A percentile compares a stretch with the other conserved stretches of the same genome.
phyloP scores from a whole-genome alignment of 1,284 basidiomycete species.

The Sanghuangporus baumii region DNA sequence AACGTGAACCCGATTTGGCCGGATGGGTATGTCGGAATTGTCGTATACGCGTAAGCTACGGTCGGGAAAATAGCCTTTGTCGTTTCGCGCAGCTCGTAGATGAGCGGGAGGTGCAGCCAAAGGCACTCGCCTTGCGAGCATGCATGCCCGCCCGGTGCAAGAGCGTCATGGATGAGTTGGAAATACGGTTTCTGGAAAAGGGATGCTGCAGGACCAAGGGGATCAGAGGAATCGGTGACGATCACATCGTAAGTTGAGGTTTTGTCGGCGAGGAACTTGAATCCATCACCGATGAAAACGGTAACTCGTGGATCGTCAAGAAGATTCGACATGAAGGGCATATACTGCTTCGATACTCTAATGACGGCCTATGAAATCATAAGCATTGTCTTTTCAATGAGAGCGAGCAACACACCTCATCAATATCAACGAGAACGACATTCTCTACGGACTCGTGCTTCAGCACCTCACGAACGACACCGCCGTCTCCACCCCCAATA shows the following conservation, averaged over 20 bases:
- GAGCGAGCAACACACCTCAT: slow-evolving; percentile 56
- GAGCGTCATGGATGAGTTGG: slow-evolving; percentile 85
- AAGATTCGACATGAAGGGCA: slow-evolving; percentile 91
- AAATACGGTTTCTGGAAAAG: slow-evolving; percentile 99
- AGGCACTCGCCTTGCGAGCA: slow-evolving; percentile 96
- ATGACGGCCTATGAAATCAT: slow-evolving; percentile 70
- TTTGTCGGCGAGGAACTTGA: slow-evolving; percentile 93
- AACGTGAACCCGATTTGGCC: slow-evolving; percentile 97
- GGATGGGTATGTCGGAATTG: slow-evolving; percentile 96
- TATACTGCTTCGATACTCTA: slow-evolving; percentile 88
- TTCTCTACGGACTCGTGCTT: slow-evolving; percentile 91
- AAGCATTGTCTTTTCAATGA: not conserved
- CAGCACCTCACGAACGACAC: slow-evolving; percentile 95
- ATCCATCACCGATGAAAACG: slow-evolving; percentile 93
- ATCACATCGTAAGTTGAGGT: slow-evolving; percentile 94
- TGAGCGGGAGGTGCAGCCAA: slow-evolving; percentile 92
- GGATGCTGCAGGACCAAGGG: slow-evolving; percentile 91
- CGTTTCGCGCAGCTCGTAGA: slow-evolving; percentile 72
- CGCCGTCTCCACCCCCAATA: slow-evolving; percentile 95
- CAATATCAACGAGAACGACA: slow-evolving; percentile 97
- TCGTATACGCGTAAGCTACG: slow-evolving; percentile 92
- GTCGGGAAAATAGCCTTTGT: slow-evolving; percentile 79
- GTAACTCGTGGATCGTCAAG: slow-evolving; percentile 82
- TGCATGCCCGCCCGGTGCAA: slow-evolving; percentile 89
- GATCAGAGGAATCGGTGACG: slow-evolving; percentile 98